Evolutionary conservation across 495 filamentous ascomycete species (phyloP).

Genomic region (Hyaloscypha variabilis): DNA sequence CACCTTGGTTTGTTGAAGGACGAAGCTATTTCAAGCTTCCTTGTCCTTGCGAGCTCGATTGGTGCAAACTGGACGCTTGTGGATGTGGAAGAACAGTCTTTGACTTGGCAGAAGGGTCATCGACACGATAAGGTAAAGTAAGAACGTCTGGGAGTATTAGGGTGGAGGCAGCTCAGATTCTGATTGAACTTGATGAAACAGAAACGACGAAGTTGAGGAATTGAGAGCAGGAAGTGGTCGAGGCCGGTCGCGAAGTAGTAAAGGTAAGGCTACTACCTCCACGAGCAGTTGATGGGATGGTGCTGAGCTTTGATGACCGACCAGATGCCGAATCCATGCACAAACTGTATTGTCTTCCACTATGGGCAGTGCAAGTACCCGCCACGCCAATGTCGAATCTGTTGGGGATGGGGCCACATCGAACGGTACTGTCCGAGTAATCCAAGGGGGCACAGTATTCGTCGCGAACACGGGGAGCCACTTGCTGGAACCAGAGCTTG

Average conservation of each 20-base stretch:
- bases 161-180: too few relatives aligned
- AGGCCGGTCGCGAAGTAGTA: too few relatives aligned
- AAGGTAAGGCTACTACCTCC: not conserved
- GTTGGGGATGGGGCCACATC: slow-evolving; percentile 18
- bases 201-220: not conserved
- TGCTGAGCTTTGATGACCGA: not conserved
- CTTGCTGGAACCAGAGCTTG: slow-evolving; percentile 20
- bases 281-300: not conserved
- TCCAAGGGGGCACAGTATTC: not conserved
- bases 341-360: slow-evolving; percentile 25
- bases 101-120: too few relatives aligned
- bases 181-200: not conserved
- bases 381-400: slow-evolving; percentile 13
- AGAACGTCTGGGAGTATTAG: too few relatives aligned
- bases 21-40: not conserved
- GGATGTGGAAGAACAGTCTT: too few relatives aligned
- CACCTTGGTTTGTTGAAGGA: not conserved
- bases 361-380: slow-evolving; percentile 17
- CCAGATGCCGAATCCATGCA: slow-evolving; percentile 24
- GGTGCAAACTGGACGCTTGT: too few relatives aligned
- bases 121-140: too few relatives aligned
- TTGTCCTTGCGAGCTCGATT: too few relatives aligned
- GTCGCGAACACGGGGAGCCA: slow-evolving; percentile 9
- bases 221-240: too few relatives aligned
- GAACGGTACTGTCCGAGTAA: slow-evolving; percentile 21